These are phyloP conservation scores for Fusarium buxicola DNA, from an alignment of 2,329 filamentous ascomycete genomes.

Conservation along the genomic window DNA sequence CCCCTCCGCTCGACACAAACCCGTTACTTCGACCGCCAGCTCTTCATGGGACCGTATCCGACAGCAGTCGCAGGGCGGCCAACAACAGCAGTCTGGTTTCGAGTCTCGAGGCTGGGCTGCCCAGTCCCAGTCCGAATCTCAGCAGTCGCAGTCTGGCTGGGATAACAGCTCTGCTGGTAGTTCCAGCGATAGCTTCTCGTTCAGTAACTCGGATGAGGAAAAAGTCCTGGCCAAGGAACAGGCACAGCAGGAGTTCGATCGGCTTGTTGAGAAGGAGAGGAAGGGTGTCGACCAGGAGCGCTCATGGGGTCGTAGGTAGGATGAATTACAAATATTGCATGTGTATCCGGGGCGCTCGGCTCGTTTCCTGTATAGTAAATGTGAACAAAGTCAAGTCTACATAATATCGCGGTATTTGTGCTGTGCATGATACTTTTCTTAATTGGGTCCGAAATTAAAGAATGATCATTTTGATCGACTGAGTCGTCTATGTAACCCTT, in stretches of 20 bases:
- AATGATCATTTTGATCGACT: conserved; percentile 21
- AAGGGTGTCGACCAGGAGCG: conserved; percentile 46
- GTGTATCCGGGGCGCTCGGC: conserved; percentile 7
- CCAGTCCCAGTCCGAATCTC: conserved; percentile 21
- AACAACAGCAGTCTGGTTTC: conserved; percentile 33
- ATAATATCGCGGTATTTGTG: background rate
- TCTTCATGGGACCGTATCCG: conserved; percentile 61
- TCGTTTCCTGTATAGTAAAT: conserved; percentile 14
- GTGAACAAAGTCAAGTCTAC: background rate
- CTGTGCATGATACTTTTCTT: background rate
- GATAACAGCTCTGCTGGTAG: conserved; percentile 44
- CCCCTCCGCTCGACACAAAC: conserved; percentile 43
- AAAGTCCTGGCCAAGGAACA: conserved; percentile 55
- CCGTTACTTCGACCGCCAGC: conserved; percentile 27
- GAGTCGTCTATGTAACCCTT: conserved; percentile 16
- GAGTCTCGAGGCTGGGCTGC: conserved; percentile 34
- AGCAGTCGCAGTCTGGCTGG: conserved; percentile 40
- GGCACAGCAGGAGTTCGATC: conserved; percentile 64
- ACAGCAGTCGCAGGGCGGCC: conserved; percentile 44
- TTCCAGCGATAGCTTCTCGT: conserved; percentile 50
- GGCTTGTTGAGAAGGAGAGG: conserved; percentile 60
- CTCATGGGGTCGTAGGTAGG: conserved; percentile 40
- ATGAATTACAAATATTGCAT: conserved; percentile 10
- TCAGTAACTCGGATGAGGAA: conserved; percentile 53
- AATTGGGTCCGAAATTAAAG: conserved; percentile 1